Evolutionary conservation across 805 yeast genomes (phyloP), one percentile per base, ranked within the genome.

Genomic region (Hanseniaspora lachancei): DNA sequence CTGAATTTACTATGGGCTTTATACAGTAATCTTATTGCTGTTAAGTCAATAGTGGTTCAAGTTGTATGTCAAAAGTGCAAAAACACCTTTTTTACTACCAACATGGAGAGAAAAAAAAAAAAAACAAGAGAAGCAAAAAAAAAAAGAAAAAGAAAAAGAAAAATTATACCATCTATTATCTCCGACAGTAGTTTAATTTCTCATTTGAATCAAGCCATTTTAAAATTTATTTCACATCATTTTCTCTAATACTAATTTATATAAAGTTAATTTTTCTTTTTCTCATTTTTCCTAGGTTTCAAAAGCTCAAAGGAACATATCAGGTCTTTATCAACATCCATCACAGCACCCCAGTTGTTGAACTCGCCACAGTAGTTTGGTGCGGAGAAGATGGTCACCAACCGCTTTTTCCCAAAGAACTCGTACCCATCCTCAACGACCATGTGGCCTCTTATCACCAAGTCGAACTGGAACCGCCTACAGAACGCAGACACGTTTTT

Each of bases 321-420:
- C 60, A 91, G 74, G 63, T 91, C 97, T 60, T 91, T 96, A 60
- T 87, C 80, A 16, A 91, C 97, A 62, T 95, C 82, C 97, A 91
- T 91, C 5, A 91, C 97, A 2, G 98, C 98, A 24, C 96, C 96
- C 96, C 96, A 88, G 64, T 88, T 88, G 67, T 89, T 75, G 49
- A 73, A 73, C 58, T 73, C 77, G 43, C 77, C 70, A 60, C 72
- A 72, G 43, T 72, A 86, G 64, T 86, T 86, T 3, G 95, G 95
- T 4, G 93, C 95, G 58, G 82, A 78, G 63, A 86, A 86, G 1
- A 86, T 81, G 0, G 95, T 86, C 1, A 86, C 93, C 57, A 86
- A 71, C 65, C 80, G 81, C 62, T 87, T 72, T 63, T 79, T 81
- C 58, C 81, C 82, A 66, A 83, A 86, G 65, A 86, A 86, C 65